Evolutionary conservation across 805 yeast genomes (phyloP), one percentile per base, ranked within the genome.

Genomic region (Sungouiozyma ichnusensis): DNA sequence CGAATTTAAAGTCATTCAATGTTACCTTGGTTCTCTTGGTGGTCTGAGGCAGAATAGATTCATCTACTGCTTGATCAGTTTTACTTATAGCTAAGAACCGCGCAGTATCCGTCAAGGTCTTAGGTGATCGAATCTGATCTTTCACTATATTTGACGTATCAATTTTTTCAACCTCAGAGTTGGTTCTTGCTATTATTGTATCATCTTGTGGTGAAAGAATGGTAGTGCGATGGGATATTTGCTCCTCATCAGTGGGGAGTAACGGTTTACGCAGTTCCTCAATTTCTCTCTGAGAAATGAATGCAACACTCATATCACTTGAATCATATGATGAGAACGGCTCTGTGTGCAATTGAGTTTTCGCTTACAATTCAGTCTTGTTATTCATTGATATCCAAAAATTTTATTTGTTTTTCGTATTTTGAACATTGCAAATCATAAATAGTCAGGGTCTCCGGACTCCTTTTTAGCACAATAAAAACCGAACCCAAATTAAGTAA

Each of bases 1-100:
- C 92, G 58, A 92, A 86, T 47, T 78, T 81, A 62, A 88, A 92
- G 58, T 92, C 97, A 18, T 31, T 34, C 27, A 37, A 31, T 16
- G 24, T 24, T 24, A 24, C 11, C 29, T 11, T 24, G 29, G 29
- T 24, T 24, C 29, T 24, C 29, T 24, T 24, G 29, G 6, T 24
- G 9, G 6, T 6, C 11, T 24, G 29, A 6, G 29, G 29, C 29
- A 24, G 11, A 6, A 24, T 7, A 24, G 29, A 11, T 24, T 24
- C 29, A 11, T 24, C 29, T n/a, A n/a, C n/a, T 6, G 29, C 9
- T 24, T 24, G 9, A 24, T 6, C 29, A 24, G 6, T 24, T 24
- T 24, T 24, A 24, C 29, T 24, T 7, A 24, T 24, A 24, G 29
- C 29, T 24, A 24, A 24, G 11, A 24, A 24, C 29, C 11, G 6